A percentile compares a stretch with the other conserved stretches of the same genome.
These are phyloP conservation scores for Crassisporium funariophilum DNA, from an alignment of 768 basidiomycete genomes.

Conservation along the genomic window DNA sequence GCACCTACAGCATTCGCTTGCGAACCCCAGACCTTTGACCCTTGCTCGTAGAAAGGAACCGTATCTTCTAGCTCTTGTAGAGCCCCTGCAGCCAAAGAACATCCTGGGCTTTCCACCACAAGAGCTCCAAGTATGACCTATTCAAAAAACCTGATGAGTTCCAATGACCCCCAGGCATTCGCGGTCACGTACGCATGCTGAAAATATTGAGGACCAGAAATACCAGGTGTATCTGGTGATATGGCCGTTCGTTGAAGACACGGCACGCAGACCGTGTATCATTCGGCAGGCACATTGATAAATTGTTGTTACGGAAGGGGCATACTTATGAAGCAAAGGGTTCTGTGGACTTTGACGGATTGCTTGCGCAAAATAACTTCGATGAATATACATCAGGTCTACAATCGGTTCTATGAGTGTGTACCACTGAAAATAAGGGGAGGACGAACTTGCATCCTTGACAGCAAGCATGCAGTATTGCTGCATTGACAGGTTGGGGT, in stretches of 20 bases:
- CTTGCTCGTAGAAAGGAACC: conserved; percentile 43
- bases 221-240: conserved; percentile 42
- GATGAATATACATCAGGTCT: conserved; percentile 50
- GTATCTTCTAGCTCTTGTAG: conserved; percentile 39
- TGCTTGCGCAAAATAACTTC: conserved; percentile 51
- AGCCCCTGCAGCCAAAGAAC: conserved; percentile 41
- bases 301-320: conserved; percentile 45
- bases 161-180: background rate
- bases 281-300: conserved; percentile 46
- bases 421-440: conserved; percentile 1
- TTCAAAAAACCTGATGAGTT: conserved; percentile 20
- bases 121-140: conserved; percentile 50
- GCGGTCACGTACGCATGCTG: conserved; percentile 44
- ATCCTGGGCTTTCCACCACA: conserved; percentile 47
- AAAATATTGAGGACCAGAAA: conserved; percentile 54
- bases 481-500: conserved; percentile 42
- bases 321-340: conserved; percentile 46
- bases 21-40: conserved; percentile 38
- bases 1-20: conserved; percentile 35
- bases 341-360: conserved; percentile 42
- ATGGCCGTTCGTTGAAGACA: conserved; percentile 38
- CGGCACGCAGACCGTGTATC: conserved; percentile 39
- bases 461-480: conserved; percentile 44
- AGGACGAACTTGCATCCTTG: conserved; percentile 47
- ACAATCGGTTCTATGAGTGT: background rate